Evolutionary conservation across 2,329 filamentous ascomycete genomes (phyloP), one percentile per base, ranked within the genome.

Genomic region (Aspergillus niger): DNA sequence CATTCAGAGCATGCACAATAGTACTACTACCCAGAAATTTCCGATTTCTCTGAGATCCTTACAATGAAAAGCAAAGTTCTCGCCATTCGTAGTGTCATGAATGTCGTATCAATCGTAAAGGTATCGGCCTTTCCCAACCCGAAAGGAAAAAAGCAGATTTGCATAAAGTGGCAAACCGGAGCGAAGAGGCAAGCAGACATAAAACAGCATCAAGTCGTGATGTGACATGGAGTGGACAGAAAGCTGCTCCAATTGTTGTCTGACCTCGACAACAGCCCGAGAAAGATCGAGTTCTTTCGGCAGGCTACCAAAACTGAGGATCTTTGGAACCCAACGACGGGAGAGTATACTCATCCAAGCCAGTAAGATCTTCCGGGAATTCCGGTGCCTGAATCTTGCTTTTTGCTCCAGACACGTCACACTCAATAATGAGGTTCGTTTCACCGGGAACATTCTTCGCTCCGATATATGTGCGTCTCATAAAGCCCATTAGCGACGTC

Each of bases 401-500:
- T 15, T 28, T 59, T 3, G 52, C 57, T 15, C 20, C 11, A 2
- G 57, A 59, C 2, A 59, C 57, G 4, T 59, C 51, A 26, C 57
- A 52, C 8, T 55, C 57, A 3, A 49, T 24, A 7, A 59, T 59
- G 1, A 6, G 15, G 3, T 5, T 17, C 28, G 1, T 11, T 22
- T 39, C 11, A 13, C 44, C 57, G 2, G 10, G 11, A 55, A 8
- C 13, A 2, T 24, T 52, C 51, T 32, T 51, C 3, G 51, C 39
- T 10, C 17, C 44, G 10, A 26, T 24, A 20, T 58, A 58, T 36
- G 56, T 49, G 15, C 51, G 57, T 3, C 43, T 32, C 57, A 59
- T 59, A 26, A 59, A 59, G 3, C 13, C 38, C 51, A 59, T 55
- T 8, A 59, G 24, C 24, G 41, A 55, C 26, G 26, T 41, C 8